phyloP scores from a whole-genome alignment of 2,329 filamentous ascomycete species.

The Penicillium corylophilum region DNA sequence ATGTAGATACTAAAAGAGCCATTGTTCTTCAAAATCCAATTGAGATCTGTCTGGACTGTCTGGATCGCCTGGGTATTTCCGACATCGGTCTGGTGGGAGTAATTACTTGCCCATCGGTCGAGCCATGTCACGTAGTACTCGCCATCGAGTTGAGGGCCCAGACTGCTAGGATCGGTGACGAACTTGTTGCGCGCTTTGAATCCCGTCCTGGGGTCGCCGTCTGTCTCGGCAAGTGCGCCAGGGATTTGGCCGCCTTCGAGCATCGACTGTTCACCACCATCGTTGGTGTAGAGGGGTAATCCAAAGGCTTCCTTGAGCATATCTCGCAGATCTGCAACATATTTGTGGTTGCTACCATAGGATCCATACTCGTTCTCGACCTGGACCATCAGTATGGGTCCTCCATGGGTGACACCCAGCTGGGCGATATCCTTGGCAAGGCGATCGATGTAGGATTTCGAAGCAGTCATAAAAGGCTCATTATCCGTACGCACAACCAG shows the following conservation, averaged over 20 bases:
- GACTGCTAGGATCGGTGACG: conserved; percentile 43
- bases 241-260: conserved; percentile 47
- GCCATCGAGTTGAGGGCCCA: conserved; percentile 49
- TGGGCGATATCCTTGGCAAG: conserved; percentile 39
- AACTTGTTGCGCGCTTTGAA: conserved; percentile 46
- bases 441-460: conserved; percentile 40
- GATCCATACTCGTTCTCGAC: conserved; percentile 55
- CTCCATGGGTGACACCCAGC: conserved; percentile 44
- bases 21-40: conserved; percentile 40
- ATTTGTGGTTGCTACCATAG: conserved; percentile 48
- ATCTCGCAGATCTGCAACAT: conserved; percentile 44
- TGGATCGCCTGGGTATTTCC: conserved; percentile 5
- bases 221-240: conserved; percentile 48
- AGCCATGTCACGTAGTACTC: conserved; percentile 51
- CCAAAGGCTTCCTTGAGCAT: conserved; percentile 47
- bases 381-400: conserved; percentile 53
- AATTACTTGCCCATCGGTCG: conserved; percentile 44
- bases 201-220: conserved; percentile 44
- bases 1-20: conserved; percentile 53
- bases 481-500: conserved; percentile 47
- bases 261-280: conserved; percentile 47
- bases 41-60: conserved; percentile 29
- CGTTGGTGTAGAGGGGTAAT: conserved; percentile 51
- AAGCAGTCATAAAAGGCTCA: conserved; percentile 39
- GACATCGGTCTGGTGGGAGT: conserved; percentile 6